These are phyloP conservation scores for Tarenaya hassleriana DNA, from an alignment of 345 rosid genomes.

Conservation along the genomic window DNA sequence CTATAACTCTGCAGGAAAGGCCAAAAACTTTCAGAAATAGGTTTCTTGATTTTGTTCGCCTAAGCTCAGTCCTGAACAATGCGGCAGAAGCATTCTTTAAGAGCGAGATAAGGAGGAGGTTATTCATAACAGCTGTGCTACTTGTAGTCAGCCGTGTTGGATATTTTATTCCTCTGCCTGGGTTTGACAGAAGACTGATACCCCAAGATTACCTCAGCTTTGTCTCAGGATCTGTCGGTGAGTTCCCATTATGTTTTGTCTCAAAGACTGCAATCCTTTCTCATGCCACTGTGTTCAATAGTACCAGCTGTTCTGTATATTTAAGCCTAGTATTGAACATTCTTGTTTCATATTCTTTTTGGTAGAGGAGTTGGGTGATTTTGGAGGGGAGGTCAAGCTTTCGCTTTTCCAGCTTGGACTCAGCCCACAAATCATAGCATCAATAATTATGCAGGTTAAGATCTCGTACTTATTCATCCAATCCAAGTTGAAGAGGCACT, in stretches of 20 bases:
- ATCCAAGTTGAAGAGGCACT: no score
- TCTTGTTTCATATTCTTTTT: constrained; percentile 14
- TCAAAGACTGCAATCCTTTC: no score
- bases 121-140: constrained; percentile 64
- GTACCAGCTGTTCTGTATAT: not conserved
- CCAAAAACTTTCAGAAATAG: constrained; percentile 63
- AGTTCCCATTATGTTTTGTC: constrained; percentile 25
- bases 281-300: no score
- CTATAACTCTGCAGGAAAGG: constrained; percentile 22
- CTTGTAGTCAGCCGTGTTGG: constrained; percentile 79
- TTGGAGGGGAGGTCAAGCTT: constrained; percentile 72
- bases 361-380: constrained; percentile 83
- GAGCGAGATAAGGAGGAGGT: constrained; percentile 88
- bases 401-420: constrained; percentile 95
- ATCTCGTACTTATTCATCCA: constrained; percentile 6
- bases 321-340: constrained; percentile 10
- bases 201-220: constrained; percentile 92
- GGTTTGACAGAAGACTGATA: constrained; percentile 73
- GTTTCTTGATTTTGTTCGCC: constrained; percentile 61
- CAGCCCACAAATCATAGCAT: constrained; percentile 85
- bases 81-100: constrained; percentile 79
- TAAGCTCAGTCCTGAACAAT: constrained; percentile 61
- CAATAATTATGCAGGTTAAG: constrained; percentile 82
- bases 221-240: constrained; percentile 83
- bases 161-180: constrained; percentile 87